Evolutionary conservation across 176 grass and related monocot genomes (phyloP).

Genomic region (Puccinellia tenuiflora): DNA sequence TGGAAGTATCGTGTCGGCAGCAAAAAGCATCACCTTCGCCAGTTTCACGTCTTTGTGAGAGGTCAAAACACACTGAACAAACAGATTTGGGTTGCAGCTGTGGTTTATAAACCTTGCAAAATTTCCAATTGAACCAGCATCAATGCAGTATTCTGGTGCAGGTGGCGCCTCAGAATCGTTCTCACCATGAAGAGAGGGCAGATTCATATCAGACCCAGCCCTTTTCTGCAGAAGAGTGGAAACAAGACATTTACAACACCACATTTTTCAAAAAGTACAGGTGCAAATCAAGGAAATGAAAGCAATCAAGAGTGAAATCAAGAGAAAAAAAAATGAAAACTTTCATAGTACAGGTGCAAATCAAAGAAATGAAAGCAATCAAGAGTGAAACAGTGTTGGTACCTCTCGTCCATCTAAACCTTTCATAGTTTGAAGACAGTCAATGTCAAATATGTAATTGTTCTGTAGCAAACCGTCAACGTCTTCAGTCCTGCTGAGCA

Average conservation of each 20-base stretch:
- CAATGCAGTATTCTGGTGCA: constrained; percentile 74
- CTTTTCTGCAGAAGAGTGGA: constrained; percentile 40
- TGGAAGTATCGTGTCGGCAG: constrained; percentile 88
- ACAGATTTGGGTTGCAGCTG: constrained; percentile 84
- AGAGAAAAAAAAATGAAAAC: too few species aligned
- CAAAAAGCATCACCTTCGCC: constrained; percentile 81
- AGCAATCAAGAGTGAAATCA: too few species aligned
- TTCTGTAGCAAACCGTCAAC: constrained; percentile 58
- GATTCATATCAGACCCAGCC: constrained; percentile 53
- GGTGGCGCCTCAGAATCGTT: constrained; percentile 55
- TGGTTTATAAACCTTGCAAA: constrained; percentile 94
- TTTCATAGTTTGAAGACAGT: constrained; percentile 91
- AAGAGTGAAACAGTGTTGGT: constrained; percentile 4
- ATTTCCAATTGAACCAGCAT: constrained; percentile 57
- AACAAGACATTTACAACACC: neutral
- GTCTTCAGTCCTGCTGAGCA: constrained; percentile 66
- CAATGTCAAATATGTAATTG: constrained; percentile 84
- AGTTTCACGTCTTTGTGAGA: constrained; percentile 76
- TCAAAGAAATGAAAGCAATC: neutral
- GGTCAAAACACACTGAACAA: constrained; percentile 80
- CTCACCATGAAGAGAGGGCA: constrained; percentile 39
- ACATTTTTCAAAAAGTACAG: neutral
- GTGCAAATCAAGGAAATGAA: neutral
- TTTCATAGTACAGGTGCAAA: neutral
- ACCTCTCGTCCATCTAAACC: constrained; percentile 92